These are phyloP conservation scores for Russula griseocarnosa DNA, from an alignment of 768 basidiomycete genomes.

Conservation along the genomic window DNA sequence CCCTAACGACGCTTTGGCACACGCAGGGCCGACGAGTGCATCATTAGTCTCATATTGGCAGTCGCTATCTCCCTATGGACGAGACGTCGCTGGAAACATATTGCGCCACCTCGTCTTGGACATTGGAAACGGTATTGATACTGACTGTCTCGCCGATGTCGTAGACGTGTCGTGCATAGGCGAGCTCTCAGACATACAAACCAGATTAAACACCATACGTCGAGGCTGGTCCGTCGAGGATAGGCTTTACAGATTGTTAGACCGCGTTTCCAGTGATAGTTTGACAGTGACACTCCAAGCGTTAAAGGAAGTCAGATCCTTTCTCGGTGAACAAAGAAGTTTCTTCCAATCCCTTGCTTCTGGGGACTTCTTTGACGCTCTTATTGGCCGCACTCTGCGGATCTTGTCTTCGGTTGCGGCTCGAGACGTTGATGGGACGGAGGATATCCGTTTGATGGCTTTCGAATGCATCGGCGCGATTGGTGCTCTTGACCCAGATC, in stretches of 20 bases:
- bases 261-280: slow-evolving; percentile 77
- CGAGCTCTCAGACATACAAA: slow-evolving; percentile 48
- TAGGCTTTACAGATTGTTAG: slow-evolving; percentile 60
- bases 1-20: slow-evolving; percentile 69
- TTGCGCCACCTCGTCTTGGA: slow-evolving; percentile 69
- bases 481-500: slow-evolving; percentile 93
- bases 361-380: slow-evolving; percentile 82
- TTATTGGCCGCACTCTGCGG: slow-evolving; percentile 63
- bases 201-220: slow-evolving; percentile 45
- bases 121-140: slow-evolving; percentile 49
- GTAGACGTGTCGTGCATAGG: slow-evolving; percentile 73
- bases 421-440: slow-evolving; percentile 73
- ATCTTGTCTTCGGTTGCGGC: slow-evolving; percentile 65
- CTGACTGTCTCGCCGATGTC: slow-evolving; percentile 63
- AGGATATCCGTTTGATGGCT: slow-evolving; percentile 62
- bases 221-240: slow-evolving; percentile 49
- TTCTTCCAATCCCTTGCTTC: slow-evolving; percentile 62
- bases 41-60: slow-evolving; percentile 78
- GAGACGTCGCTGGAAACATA: slow-evolving; percentile 51
- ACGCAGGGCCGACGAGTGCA: slow-evolving; percentile 84
- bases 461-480: slow-evolving; percentile 90
- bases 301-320: slow-evolving; percentile 66
- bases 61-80: slow-evolving; percentile 50
- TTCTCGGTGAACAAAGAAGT: slow-evolving; percentile 50
- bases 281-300: slow-evolving; percentile 69